Evolutionary conservation across 768 basidiomycete genomes (phyloP).

Genomic region (Phlebiopsis flavidoalba): DNA sequence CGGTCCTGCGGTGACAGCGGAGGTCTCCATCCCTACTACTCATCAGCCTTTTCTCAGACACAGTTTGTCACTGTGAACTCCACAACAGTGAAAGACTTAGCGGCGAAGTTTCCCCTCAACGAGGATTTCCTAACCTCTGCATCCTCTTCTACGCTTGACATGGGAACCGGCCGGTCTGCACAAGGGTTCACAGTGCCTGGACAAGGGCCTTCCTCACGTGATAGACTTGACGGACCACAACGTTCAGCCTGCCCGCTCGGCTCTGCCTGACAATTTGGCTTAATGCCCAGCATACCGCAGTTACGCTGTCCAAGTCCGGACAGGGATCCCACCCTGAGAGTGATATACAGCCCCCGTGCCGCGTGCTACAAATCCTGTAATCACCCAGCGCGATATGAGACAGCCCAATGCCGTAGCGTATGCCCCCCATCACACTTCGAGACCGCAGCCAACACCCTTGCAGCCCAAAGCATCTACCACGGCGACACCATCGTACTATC

Average conservation of each 20-base stretch:
- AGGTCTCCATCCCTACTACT: slow-evolving; percentile 3
- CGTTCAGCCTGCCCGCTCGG: background rate
- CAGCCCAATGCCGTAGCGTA: background rate
- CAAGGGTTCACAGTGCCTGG: background rate
- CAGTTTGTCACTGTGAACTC: background rate
- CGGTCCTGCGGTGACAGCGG: slow-evolving; percentile 6
- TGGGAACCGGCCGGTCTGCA: background rate
- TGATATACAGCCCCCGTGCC: background rate
- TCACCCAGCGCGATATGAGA: background rate
- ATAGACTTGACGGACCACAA: background rate
- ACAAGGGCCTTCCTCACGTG: background rate
- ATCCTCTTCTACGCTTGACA: slow-evolving; percentile 10
- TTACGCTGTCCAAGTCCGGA: background rate
- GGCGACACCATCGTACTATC: background rate
- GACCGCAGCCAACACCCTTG: slow-evolving; percentile 3
- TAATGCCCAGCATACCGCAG: background rate
- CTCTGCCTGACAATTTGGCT: background rate
- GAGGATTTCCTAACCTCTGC: slow-evolving; percentile 13
- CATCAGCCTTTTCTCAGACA: background rate
- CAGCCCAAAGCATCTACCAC: background rate
- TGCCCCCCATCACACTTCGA: background rate
- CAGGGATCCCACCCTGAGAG: background rate
- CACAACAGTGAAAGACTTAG: slow-evolving; percentile 5
- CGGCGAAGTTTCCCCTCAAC: slow-evolving; percentile 12
- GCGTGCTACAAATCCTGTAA: background rate